Evolutionary conservation across 116 monocot species (phyloP).

Genomic region (Cymodocea nodosa): DNA sequence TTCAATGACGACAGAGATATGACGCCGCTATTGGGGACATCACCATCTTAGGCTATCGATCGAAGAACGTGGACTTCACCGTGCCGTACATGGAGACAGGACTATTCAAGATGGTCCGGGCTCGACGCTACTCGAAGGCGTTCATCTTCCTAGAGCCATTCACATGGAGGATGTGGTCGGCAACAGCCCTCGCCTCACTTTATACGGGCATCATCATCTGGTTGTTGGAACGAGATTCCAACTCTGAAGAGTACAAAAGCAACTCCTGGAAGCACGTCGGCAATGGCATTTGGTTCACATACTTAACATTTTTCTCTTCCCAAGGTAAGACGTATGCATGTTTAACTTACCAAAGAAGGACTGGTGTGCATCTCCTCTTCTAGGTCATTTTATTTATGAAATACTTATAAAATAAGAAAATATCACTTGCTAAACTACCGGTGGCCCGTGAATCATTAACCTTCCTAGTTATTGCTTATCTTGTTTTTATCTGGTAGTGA

Average conservation of each 20-base stretch:
- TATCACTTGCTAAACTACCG: too few species aligned
- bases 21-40: conserved; percentile 15
- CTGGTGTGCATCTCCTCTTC: too few species aligned
- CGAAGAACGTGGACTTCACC: too few species aligned
- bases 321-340: not conserved
- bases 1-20: conserved; percentile 5
- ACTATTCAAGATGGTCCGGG: conserved; percentile 4
- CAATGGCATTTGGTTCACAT: conserved; percentile 8
- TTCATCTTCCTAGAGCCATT: conserved; percentile 21
- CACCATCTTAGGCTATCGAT: conserved; percentile 7
- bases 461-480: too few species aligned
- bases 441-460: too few species aligned
- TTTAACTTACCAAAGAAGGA: too few species aligned
- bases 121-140: not conserved
- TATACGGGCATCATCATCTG: conserved; percentile 12
- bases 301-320: conserved; percentile 7
- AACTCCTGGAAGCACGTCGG: conserved; percentile 8
- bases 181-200: not conserved
- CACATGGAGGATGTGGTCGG: conserved; percentile 12
- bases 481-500: too few species aligned
- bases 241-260: conserved; percentile 9
- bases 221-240: conserved; percentile 8
- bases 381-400: too few species aligned
- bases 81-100: too few species aligned
- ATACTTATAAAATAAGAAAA: too few species aligned